A percentile compares a stretch with the other conserved stretches of the same genome.
Evolutionary conservation across 2,329 filamentous ascomycete genomes (phyloP).

Genomic region (Xylariaceae sp.): DNA sequence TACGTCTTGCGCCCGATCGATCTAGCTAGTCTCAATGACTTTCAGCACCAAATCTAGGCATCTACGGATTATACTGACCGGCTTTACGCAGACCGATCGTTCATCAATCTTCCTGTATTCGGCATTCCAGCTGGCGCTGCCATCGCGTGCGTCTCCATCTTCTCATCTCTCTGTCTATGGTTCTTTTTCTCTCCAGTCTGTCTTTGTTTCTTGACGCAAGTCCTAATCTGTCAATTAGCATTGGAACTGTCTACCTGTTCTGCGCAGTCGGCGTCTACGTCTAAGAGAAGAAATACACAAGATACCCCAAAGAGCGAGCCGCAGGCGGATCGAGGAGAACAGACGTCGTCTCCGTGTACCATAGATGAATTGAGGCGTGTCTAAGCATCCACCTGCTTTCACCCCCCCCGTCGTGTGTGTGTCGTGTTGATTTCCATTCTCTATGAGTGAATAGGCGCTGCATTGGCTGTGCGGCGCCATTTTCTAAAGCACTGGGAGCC

Average conservation of each 20-base stretch:
- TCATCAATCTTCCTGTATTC: constrained; percentile 69
- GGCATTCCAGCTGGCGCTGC: constrained; percentile 83
- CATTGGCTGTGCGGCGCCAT: too few relatives aligned
- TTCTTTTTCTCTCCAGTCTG: not conserved
- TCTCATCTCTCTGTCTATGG: too few relatives aligned
- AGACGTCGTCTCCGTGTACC: constrained; percentile 33
- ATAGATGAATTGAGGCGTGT: constrained; percentile 37
- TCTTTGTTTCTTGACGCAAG: constrained; percentile 11
- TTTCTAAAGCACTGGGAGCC: not conserved
- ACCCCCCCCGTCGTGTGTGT: constrained; percentile 6
- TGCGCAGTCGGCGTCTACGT: constrained; percentile 98
- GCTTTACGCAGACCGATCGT: constrained; percentile 64
- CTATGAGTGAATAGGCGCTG: constrained; percentile 22
- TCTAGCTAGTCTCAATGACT: not conserved
- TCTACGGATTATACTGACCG: constrained; percentile 7
- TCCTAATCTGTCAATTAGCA: constrained; percentile 47
- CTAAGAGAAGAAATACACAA: constrained; percentile 43
- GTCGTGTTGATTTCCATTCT: constrained; percentile 4
- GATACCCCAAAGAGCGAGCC: constrained; percentile 40
- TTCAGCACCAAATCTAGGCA: not conserved
- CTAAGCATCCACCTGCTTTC: constrained; percentile 26
- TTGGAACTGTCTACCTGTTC: constrained; percentile 97
- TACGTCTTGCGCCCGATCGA: constrained; percentile 40
- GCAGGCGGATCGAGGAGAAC: constrained; percentile 21
- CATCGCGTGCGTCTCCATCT: constrained; percentile 65